Conservation (phyloP, 176 grass and related monocot species). For the Chloris gayana region DNA sequence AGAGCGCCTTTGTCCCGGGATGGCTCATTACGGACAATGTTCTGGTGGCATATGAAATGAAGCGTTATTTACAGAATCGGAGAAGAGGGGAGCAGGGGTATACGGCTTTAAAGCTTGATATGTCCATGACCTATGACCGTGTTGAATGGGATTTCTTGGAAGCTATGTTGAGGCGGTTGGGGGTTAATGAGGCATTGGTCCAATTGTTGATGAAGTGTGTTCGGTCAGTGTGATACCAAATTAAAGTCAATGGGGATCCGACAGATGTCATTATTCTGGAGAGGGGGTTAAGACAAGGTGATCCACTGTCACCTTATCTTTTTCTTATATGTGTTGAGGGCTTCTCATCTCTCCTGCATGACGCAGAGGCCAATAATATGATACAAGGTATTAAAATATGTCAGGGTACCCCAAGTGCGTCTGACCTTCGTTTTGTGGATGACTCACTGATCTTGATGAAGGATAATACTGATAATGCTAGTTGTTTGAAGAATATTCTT, state of each 20-base stretch:
- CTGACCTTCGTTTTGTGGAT: not conserved
- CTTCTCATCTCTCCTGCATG: not conserved
- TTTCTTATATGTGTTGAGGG: not conserved
- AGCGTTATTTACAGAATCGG: not conserved
- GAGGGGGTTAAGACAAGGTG: not conserved
- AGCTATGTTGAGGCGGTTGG: not conserved
- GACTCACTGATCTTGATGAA: not conserved
- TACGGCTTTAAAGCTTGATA: not conserved
- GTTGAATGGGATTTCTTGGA: not conserved
- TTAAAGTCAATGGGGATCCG: not conserved
- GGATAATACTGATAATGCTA: not conserved
- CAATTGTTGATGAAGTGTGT: not conserved
- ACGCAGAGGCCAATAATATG: not conserved
- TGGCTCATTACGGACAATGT: not conserved
- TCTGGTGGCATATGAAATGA: not conserved
- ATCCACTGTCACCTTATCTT: not conserved
- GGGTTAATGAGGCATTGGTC: not conserved
- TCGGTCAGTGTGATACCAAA: not conserved
- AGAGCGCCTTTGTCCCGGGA: not conserved
- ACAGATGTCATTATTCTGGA: not conserved
- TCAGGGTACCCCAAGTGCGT: not conserved
- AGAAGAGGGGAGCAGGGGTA: not conserved
- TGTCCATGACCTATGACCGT: not conserved
- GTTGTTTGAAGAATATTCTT: not conserved
- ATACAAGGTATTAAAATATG: not conserved